phyloP scores from a whole-genome alignment of 148 eudicot species.

The Fagopyrum esculentum region DNA sequence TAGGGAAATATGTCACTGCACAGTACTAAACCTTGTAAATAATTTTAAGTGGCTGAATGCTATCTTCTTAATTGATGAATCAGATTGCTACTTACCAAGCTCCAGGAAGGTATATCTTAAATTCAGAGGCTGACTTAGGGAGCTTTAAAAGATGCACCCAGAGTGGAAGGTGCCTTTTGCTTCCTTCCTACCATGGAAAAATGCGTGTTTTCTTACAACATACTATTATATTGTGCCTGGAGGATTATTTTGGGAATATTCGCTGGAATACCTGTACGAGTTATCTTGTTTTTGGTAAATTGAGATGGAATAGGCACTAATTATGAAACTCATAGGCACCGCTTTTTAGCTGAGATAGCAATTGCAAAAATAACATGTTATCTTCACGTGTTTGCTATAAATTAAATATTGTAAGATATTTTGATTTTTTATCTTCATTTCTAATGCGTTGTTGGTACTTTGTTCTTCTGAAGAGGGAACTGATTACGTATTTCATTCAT shows the following conservation, averaged over 20 bases:
- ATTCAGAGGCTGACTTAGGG: constrained; percentile 58
- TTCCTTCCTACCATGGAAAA: not conserved
- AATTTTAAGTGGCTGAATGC: constrained; percentile 12
- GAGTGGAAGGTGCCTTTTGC: constrained; percentile 44
- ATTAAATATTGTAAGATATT: not conserved
- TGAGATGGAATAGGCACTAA: not conserved
- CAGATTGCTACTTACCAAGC: constrained; percentile 79
- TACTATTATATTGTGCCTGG: not conserved
- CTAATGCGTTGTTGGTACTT: not conserved
- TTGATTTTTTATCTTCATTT: not conserved
- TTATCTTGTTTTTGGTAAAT: not conserved
- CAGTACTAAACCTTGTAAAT: not conserved
- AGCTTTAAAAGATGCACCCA: constrained; percentile 40
- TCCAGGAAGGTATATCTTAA: constrained; percentile 74
- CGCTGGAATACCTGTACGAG: not conserved
- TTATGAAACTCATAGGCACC: not conserved
- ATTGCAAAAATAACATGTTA: not conserved
- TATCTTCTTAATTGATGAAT: constrained; percentile 23
- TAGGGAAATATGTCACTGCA: constrained; percentile 8
- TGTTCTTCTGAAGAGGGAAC: not conserved
- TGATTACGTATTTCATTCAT: not conserved
- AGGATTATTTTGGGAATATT: not conserved
- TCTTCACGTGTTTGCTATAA: not conserved
- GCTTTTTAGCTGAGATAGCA: not conserved
- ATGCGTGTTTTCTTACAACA: not conserved